Base-by-base conservation (phyloP, 2,329 filamentous ascomycete genomes). In the Lizonia empirigonia region DNA sequence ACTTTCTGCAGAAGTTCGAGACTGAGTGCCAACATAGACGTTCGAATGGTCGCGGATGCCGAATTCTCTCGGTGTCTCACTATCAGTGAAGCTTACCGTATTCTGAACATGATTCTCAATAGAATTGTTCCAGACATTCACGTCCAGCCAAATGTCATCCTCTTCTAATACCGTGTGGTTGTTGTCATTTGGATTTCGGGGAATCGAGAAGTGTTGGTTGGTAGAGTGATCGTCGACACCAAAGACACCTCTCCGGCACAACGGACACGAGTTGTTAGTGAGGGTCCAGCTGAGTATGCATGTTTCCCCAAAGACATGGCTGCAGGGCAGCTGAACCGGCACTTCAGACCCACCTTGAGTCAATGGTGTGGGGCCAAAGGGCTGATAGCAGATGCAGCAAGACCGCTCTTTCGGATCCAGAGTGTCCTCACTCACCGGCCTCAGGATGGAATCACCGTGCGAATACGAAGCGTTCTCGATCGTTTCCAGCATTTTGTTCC, bases 241-340 rank as follows among this genome's bases (percentile, higher is more conserved):
- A 16, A 26, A 32, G 18, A 46, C 27, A 45, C 44, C 24, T 24
- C 26, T 18, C 26, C 58, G 54, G 34, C 59, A 64, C 15, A 59
- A 41, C 7, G 56, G 58, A 32, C 58, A 64, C 22, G 61, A 57
- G 20, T 44, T 48, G 19, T 44, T 53, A 8, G 22, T 32, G 7
- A 18, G 19, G 7, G 32, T 46, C 61, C 56, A 64, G 15, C 24
- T 54, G 12, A 35, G 13, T 16, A 61, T 55, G 40, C 55, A 61
- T 13, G 32, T 44, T 16, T 24, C 30, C n/a, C 59, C 60, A 46
- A 60, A 60, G 32, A 56, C 35, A 50, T 63, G 60, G 8, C 56
- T 44, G 44, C 51, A 61, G 12, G 30, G 24, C 15, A 59, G 56
- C 27, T 56, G 44, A 15, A 55, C 26, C 20, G 54, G 53, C n/a